Base-by-base conservation (phyloP, 176 grass and related monocot species). In the Oryza officinalis region DNA sequence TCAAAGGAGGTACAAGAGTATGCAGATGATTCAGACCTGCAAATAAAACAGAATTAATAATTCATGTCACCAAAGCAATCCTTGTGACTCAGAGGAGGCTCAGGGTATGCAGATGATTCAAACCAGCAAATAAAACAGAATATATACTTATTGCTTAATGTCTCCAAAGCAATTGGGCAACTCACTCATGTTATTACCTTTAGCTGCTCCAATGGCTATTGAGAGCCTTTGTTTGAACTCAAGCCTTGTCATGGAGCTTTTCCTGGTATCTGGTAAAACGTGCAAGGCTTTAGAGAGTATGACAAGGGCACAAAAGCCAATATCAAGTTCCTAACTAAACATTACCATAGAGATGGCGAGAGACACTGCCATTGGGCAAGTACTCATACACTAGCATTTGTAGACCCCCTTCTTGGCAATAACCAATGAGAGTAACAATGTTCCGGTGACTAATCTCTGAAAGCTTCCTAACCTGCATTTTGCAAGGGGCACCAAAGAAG, bases 191-290 rank as follows among this genome's bases (percentile, higher is more conserved):
- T 63, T 26, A 40, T 27, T 86, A 98, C 96, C 96, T 92, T 98
- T 98, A 80, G 96, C 96, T 85, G 86, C 91, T 57, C 96, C 93
- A 52, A 96, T 98, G 78, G 96, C 93, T 82, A 98, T 88, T 71
- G 93, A 87, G 18, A 98, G 89, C 80, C 96, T 93, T 44, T 98
- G 93, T 79, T 98, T 98, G 75, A 98, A 98, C 85, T 98, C 96
- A 71, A 99, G 89, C 66, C 87, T 83, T 83, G 91, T 90, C 52
- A 28, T 41, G 2, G 77, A 87, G 86, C 89, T 80, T 83, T 89
- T 91, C 11, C 89, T 65, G 9, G 45, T 86, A 89, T 91, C 94
- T 94, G 74, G 50, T 71, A 80, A 83, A 57, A 43, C 12, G 20
- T 65, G 65, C 25, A 72, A 81, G 17, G 47, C 67, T 84, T 86